phyloP scores from a whole-genome alignment of 176 grass and related monocot species.

The Ensete ventricosum region DNA sequence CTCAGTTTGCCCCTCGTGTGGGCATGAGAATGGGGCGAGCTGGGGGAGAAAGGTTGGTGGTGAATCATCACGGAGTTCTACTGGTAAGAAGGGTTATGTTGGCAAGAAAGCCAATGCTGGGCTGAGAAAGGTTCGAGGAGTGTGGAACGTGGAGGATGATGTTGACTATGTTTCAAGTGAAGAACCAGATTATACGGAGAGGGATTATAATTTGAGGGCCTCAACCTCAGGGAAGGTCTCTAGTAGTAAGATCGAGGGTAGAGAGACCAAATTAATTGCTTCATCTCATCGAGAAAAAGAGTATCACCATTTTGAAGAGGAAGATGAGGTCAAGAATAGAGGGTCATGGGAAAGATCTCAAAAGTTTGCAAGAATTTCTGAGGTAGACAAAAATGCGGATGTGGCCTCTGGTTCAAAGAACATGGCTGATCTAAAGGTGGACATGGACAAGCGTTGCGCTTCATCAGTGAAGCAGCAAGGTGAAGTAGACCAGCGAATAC shows the following conservation, averaged over 20 bases:
- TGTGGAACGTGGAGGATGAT: not conserved
- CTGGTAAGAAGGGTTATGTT: not conserved
- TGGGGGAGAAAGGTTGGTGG: not conserved
- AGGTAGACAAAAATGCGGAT: not conserved
- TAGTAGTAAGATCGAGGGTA: not conserved
- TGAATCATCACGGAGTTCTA: not conserved
- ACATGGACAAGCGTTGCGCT: not conserved
- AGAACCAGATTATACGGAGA: not conserved
- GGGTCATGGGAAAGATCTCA: not conserved
- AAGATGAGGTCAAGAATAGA: not conserved
- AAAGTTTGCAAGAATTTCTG: not conserved
- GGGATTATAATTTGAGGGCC: not conserved
- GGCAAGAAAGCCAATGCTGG: not conserved
- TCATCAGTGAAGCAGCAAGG: slow-evolving; percentile 6
- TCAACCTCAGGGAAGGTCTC: not conserved
- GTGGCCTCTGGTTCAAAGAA: not conserved
- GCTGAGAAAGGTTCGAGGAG: not conserved
- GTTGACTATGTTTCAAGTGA: not conserved
- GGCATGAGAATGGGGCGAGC: not conserved
- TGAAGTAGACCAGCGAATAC: not conserved
- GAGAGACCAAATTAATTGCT: not conserved
- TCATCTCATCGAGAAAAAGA: not conserved
- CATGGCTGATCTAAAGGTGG: not conserved
- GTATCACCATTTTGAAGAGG: not conserved
- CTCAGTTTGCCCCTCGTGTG: slow-evolving; percentile 1